These are phyloP conservation scores for Trametes sanguinea DNA, from an alignment of 768 basidiomycete genomes.

Conservation along the genomic window DNA sequence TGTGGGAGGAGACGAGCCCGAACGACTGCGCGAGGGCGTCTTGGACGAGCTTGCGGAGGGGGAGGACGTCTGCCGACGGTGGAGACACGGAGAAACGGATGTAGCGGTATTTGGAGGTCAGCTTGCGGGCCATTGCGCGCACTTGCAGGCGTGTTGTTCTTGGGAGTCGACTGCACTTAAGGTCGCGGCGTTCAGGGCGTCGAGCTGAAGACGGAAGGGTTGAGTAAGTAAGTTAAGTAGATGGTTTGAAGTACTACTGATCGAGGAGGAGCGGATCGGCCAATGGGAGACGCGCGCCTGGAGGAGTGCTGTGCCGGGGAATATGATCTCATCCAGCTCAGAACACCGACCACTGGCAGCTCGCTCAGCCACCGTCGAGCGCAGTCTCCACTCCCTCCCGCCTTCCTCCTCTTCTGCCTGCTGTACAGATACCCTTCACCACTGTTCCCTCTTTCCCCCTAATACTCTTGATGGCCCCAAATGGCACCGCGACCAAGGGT, in stretches of 20 bases:
- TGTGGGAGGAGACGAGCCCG: conserved; percentile 52
- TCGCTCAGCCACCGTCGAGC: not conserved
- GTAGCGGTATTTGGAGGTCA: conserved; percentile 41
- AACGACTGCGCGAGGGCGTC: conserved; percentile 56
- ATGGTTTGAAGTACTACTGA: too few species aligned
- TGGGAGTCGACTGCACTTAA: not conserved
- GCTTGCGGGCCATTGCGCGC: not conserved
- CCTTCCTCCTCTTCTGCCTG: not conserved
- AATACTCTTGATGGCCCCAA: conserved; percentile 4
- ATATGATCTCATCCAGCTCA: too few species aligned
- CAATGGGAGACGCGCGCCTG: conserved; percentile 5
- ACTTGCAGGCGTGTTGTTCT: not conserved
- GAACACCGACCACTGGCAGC: not conserved
- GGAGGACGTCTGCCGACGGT: conserved; percentile 42
- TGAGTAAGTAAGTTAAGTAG: too few species aligned
- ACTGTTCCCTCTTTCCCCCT: not conserved
- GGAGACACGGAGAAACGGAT: conserved; percentile 48
- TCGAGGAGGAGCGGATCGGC: not conserved
- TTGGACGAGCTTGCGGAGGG: conserved; percentile 55
- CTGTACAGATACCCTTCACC: too few species aligned
- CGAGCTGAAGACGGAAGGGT: too few species aligned
- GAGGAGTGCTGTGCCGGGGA: not conserved
- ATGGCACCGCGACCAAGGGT: conserved; percentile 3
- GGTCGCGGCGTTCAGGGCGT: not conserved
- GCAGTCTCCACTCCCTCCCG: not conserved